These are phyloP conservation scores for Claviceps monticola DNA, from an alignment of 2,329 filamentous ascomycete genomes.

Conservation along the genomic window DNA sequence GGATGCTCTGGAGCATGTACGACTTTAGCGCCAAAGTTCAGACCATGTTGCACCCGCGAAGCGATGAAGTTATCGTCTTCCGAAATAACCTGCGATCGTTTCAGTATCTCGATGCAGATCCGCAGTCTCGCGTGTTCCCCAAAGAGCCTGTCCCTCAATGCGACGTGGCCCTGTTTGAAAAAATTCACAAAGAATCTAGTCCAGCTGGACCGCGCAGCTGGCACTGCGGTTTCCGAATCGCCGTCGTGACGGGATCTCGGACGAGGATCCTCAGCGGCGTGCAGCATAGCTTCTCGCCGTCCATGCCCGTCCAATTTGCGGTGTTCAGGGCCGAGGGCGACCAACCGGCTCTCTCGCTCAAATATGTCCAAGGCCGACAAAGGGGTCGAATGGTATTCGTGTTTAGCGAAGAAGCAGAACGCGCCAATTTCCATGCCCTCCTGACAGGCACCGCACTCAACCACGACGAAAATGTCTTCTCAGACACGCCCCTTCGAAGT, in stretches of 20 bases:
- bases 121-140: conserved; percentile 60
- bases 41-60: conserved; percentile 50
- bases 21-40: conserved; percentile 72
- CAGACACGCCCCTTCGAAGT: conserved; percentile 52
- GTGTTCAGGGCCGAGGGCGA: conserved; percentile 61
- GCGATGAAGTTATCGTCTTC: conserved; percentile 58
- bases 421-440: conserved; percentile 56
- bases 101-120: conserved; percentile 64
- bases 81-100: conserved; percentile 58
- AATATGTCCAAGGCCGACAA: conserved; percentile 50
- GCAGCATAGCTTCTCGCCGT: conserved; percentile 52
- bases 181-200: conserved; percentile 50
- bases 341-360: conserved; percentile 54
- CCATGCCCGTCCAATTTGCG: conserved; percentile 61
- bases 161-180: conserved; percentile 64
- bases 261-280: conserved; percentile 68
- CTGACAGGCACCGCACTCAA: conserved; percentile 59
- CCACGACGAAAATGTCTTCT: conserved; percentile 54
- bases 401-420: conserved; percentile 60
- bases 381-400: conserved; percentile 64
- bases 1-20: conserved; percentile 67
- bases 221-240: conserved; percentile 68
- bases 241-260: conserved; percentile 62
- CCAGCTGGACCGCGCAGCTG: conserved; percentile 58
- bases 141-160: conserved; percentile 59